Percentiles rank a stretch among this genome's conserved stretches.
These are phyloP conservation scores for Melampsora americana DNA, from an alignment of 1,284 basidiomycete genomes.

Conservation along the genomic window DNA sequence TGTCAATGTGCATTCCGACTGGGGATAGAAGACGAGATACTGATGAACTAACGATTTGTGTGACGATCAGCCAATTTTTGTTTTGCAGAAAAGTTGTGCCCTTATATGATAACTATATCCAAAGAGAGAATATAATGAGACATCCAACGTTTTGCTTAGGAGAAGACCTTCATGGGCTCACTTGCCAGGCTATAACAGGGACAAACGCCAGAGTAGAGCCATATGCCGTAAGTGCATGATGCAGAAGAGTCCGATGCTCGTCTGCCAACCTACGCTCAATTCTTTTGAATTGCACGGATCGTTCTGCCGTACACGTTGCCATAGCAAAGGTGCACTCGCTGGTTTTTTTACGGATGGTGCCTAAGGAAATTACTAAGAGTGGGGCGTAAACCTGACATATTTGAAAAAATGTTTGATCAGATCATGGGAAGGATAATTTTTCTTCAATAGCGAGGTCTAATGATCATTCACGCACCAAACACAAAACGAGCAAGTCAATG, in stretches of 20 bases:
- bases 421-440: too few relatives aligned
- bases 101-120: conserved; percentile 14
- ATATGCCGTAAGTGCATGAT: conserved; percentile 24
- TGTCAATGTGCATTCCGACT: background rate
- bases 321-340: conserved; percentile 20
- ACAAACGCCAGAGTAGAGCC: conserved; percentile 5
- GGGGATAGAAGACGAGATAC: background rate
- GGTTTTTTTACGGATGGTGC: conserved; percentile 16
- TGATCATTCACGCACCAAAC: conserved; percentile 9
- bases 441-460: background rate
- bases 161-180: background rate
- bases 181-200: conserved; percentile 35
- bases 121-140: background rate
- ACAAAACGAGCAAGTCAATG: conserved; percentile 19
- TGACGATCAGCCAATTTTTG: conserved; percentile 17
- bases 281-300: conserved; percentile 17
- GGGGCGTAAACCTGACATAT: conserved; percentile 15
- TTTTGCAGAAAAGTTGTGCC: conserved; percentile 25
- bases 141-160: background rate
- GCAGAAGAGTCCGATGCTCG: conserved; percentile 18
- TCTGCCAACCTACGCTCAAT: conserved; percentile 20
- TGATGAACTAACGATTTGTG: conserved; percentile 26
- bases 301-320: conserved; percentile 15
- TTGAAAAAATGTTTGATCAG: too few relatives aligned
- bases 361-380: conserved; percentile 18